A percentile compares a stretch with the other conserved stretches of the same genome.
phyloP scores from a whole-genome alignment of 202 grass and related monocot species.

The Carex sylvatica region DNA sequence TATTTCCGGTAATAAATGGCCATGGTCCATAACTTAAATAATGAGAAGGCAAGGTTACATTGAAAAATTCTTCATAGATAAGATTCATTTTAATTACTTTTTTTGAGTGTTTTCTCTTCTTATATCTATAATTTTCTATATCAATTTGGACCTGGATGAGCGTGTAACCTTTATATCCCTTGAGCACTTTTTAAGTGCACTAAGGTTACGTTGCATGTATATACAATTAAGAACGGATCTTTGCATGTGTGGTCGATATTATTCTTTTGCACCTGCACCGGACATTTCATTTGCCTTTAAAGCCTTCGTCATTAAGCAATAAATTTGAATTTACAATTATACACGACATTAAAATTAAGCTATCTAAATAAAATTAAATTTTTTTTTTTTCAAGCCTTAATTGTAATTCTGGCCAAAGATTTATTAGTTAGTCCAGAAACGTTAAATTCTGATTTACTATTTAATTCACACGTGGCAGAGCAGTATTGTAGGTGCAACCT shows the following conservation, averaged over 20 bases:
- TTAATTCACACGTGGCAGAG: neutral
- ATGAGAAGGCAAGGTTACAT: neutral
- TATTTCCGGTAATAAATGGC: neutral
- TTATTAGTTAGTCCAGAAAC: neutral
- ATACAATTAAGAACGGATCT: neutral
- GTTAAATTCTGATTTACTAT: neutral
- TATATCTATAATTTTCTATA: constrained; percentile 1
- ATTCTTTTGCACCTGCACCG: neutral
- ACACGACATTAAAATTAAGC: neutral
- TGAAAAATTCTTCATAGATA: neutral
- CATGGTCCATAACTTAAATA: neutral
- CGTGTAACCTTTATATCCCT: constrained; percentile 20
- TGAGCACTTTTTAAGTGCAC: constrained; percentile 22
- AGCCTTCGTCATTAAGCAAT: constrained; percentile 27
- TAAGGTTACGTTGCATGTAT: constrained; percentile 1
- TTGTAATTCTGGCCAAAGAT: too few species aligned
- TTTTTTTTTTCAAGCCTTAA: neutral
- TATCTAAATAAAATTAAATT: neutral
- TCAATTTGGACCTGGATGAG: constrained; percentile 24
- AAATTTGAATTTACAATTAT: neutral
- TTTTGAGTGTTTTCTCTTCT: constrained; percentile 1
- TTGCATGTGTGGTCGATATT: constrained; percentile 26
- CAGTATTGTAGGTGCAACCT: neutral
- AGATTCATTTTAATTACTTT: neutral
- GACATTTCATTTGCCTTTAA: constrained; percentile 20